Conservation (phyloP, 768 basidiomycete genomes). For the Tubosaeta brunneosetosa region DNA sequence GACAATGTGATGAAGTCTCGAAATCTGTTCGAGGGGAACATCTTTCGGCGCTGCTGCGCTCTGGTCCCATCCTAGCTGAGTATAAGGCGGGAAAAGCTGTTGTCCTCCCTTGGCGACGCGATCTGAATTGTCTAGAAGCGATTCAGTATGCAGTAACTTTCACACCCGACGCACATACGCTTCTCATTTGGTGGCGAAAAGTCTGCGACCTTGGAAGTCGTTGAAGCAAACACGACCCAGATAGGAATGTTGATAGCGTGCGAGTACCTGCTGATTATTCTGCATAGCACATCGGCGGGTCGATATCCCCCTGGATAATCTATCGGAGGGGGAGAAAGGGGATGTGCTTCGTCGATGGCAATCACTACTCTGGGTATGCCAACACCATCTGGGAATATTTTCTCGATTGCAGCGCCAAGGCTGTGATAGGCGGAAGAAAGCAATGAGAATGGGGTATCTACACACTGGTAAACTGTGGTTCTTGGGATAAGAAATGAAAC, state of each 20-base stretch:
- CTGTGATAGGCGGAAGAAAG: neutral
- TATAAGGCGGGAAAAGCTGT: neutral
- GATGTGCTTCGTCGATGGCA: constrained; percentile 15
- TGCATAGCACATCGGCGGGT: constrained; percentile 6
- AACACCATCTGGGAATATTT: neutral
- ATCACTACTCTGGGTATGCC: constrained; percentile 5
- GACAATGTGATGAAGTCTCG: neutral
- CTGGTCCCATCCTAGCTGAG: neutral
- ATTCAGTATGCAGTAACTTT: neutral
- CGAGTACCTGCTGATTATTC: constrained; percentile 5
- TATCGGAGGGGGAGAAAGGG: neutral
- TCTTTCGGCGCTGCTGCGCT: neutral
- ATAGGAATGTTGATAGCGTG: constrained; percentile 2
- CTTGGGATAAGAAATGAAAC: neutral
- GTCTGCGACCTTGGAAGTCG: constrained; percentile 7
- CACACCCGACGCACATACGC: neutral
- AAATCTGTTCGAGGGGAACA: neutral
- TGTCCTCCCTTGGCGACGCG: neutral
- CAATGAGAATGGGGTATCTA: too few relatives aligned
- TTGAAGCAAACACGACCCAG: constrained; percentile 17
- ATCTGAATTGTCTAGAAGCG: constrained; percentile 7
- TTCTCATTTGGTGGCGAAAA: constrained; percentile 3
- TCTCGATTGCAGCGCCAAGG: neutral
- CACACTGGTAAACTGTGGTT: neutral
- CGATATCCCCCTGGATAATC: neutral